Conservation (phyloP, 1,284 basidiomycete genomes). For the Phellinidium pouzarii region DNA sequence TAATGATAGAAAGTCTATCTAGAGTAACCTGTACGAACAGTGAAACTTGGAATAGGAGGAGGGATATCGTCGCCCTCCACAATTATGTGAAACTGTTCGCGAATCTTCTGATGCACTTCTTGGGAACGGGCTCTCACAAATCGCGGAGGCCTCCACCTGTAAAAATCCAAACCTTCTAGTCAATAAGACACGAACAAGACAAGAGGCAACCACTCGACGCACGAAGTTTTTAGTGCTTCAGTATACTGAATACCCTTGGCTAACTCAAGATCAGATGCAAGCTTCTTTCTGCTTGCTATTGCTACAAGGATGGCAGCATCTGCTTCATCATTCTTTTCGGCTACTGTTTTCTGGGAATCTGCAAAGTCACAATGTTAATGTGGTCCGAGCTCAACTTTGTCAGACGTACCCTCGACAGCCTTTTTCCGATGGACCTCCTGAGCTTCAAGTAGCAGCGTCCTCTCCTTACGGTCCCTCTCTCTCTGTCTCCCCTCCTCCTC, state of each 20-base stretch:
- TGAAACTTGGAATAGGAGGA: constrained; percentile 89
- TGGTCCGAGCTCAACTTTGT: not conserved
- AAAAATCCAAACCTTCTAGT: constrained; percentile 13
- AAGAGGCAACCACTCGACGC: constrained; percentile 25
- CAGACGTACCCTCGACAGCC: constrained; percentile 66
- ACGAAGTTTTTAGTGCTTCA: constrained; percentile 81
- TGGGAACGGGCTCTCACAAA: constrained; percentile 71
- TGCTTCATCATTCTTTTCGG: constrained; percentile 79
- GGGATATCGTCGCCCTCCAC: constrained; percentile 91
- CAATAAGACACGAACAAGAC: not conserved
- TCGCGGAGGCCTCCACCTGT: constrained; percentile 82
- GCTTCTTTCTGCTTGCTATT: constrained; percentile 84
- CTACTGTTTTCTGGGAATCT: constrained; percentile 84
- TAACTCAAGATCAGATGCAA: constrained; percentile 88
- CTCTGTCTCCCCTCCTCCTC: constrained; percentile 67
- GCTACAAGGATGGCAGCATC: constrained; percentile 90
- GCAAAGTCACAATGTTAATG: constrained; percentile 10
- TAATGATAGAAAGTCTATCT: not conserved
- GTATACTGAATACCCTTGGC: constrained; percentile 91
- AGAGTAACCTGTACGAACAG: constrained; percentile 39
- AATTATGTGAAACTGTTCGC: constrained; percentile 90
- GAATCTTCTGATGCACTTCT: constrained; percentile 67
- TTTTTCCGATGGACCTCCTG: constrained; percentile 85
- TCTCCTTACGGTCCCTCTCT: constrained; percentile 73
- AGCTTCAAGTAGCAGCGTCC: constrained; percentile 83